Percentiles rank a stretch among this genome's conserved stretches.
Conservation (phyloP, 208 protist species). For the Borovskyia barvae region DNA sequence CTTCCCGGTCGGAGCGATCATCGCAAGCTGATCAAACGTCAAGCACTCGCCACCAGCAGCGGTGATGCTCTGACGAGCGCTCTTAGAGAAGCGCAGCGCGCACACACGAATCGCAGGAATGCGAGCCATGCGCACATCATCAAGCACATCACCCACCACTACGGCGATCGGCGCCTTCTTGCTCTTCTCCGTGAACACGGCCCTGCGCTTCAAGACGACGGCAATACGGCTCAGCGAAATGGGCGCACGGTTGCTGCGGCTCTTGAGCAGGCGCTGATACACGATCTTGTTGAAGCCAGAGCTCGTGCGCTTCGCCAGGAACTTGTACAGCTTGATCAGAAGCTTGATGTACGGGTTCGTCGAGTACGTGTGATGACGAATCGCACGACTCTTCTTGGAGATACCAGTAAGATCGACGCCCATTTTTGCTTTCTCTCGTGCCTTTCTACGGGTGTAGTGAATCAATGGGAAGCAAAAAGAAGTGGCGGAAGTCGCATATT, state of each 20-base stretch:
- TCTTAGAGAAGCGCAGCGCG: conserved; percentile 98
- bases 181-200: conserved; percentile 69
- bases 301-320: conserved; percentile 98
- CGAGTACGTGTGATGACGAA: conserved; percentile 94
- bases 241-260: conserved; percentile 95
- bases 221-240: conserved; percentile 96
- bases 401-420: conserved; percentile 90
- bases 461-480: no score
- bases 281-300: conserved; percentile 98
- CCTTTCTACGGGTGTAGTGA: no score
- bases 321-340: conserved; percentile 99
- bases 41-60: conserved; percentile 98
- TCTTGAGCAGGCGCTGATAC: conserved; percentile 96
- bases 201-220: conserved; percentile 92
- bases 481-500: no score
- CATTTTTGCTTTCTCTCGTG: conserved; percentile 78
- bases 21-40: conserved; percentile 98
- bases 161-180: conserved; percentile 96
- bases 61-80: conserved; percentile 97
- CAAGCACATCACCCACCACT: conserved; percentile 98
- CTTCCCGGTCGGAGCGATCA: conserved; percentile 96
- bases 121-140: conserved; percentile 97
- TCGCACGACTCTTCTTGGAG: conserved; percentile 88
- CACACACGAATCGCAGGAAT: conserved; percentile 95
- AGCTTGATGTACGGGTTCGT: conserved; percentile 98